Evolutionary conservation across 345 rosid genomes (phyloP).

Genomic region (Eucalyptus victrix): DNA sequence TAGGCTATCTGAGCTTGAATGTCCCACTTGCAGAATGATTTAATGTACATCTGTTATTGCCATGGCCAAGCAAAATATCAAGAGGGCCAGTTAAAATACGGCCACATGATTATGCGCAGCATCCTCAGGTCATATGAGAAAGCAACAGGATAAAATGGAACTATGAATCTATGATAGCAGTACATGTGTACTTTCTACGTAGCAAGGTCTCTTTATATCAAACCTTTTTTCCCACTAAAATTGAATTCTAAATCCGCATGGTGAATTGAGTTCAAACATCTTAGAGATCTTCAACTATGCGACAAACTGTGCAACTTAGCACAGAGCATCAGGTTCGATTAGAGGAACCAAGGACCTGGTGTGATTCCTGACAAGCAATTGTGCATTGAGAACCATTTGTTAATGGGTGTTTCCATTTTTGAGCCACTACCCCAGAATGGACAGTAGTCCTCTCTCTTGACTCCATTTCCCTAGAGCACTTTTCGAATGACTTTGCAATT

Average conservation of each 20-base stretch:
- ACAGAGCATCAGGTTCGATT: not conserved
- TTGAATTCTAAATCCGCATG: not conserved
- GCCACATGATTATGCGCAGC: not conserved
- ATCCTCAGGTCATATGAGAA: not conserved
- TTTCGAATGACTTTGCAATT: no score
- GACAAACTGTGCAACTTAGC: not conserved
- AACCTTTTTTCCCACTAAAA: not conserved
- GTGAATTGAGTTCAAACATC: not conserved
- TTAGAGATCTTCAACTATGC: not conserved
- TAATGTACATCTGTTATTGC: not conserved
- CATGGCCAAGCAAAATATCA: not conserved
- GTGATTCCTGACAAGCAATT: not conserved
- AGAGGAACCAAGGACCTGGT: conserved; percentile 7
- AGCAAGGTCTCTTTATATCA: not conserved
- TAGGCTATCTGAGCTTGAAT: not conserved
- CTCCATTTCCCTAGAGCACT: no score
- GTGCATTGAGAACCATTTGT: not conserved
- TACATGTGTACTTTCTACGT: not conserved
- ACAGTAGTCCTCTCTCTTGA: not conserved
- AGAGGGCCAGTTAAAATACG: not conserved
- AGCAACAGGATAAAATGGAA: not conserved
- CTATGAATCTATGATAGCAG: not conserved
- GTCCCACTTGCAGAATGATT: not conserved
- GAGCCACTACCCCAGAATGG: not conserved
- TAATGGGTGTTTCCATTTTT: not conserved